A percentile compares a stretch with the other conserved stretches of the same genome.
Conservation (phyloP, 352 stramenopile species). For the Phytopythium oedochilum region DNA sequence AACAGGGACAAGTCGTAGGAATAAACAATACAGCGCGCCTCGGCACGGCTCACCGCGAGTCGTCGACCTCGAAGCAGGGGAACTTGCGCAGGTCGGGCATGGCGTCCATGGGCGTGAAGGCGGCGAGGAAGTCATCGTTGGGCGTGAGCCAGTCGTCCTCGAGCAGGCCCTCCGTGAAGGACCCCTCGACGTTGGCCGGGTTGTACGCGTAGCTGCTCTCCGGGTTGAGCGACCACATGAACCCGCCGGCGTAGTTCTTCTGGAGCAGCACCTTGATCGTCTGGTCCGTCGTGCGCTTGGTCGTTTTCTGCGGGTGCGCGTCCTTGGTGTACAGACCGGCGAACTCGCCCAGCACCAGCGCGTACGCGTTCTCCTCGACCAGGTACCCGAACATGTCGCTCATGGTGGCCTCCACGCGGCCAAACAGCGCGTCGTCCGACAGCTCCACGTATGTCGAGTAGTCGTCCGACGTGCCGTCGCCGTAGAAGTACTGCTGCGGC, state of each 20-base stretch:
- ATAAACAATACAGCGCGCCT: too few relatives aligned
- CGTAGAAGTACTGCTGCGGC: slow-evolving; percentile 74
- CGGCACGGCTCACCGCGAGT: not conserved
- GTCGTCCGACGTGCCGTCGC: slow-evolving; percentile 36
- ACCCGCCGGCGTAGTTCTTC: slow-evolving; percentile 61
- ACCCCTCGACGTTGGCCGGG: slow-evolving; percentile 41
- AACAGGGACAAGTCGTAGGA: too few relatives aligned
- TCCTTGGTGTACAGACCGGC: slow-evolving; percentile 68
- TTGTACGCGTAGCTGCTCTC: slow-evolving; percentile 80
- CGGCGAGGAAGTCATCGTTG: slow-evolving; percentile 61
- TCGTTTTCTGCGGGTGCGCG: slow-evolving; percentile 59
- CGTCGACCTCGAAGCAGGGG: slow-evolving; percentile 47
- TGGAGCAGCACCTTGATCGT: slow-evolving; percentile 64
- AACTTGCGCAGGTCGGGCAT: slow-evolving; percentile 57
- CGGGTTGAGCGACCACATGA: slow-evolving; percentile 84
- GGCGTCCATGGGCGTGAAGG: slow-evolving; percentile 59
- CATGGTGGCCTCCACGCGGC: slow-evolving; percentile 53
- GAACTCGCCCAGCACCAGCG: slow-evolving; percentile 73
- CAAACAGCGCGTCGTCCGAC: slow-evolving; percentile 41
- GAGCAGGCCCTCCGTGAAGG: slow-evolving; percentile 70
- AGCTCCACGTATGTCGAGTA: slow-evolving; percentile 60
- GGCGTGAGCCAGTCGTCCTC: slow-evolving; percentile 76
- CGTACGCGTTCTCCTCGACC: slow-evolving; percentile 34
- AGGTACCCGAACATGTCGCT: slow-evolving; percentile 78
- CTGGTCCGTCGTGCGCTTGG: slow-evolving; percentile 64